Evolutionary conservation across 23 red algal species (phyloP).

Genomic region (Chondrus crispus): DNA sequence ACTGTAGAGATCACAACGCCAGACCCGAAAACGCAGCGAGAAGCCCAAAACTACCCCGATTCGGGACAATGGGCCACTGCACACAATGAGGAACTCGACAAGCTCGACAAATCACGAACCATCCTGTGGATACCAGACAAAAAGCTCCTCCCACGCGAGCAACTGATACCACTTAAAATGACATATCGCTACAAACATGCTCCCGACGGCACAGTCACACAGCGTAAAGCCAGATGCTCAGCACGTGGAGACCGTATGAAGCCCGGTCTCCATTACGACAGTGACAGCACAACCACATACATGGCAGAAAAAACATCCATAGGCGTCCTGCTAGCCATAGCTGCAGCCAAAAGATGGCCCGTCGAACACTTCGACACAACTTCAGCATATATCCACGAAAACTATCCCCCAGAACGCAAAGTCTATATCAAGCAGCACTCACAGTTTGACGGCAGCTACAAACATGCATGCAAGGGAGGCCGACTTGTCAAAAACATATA

Average conservation of each 20-base stretch:
- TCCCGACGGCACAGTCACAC: neutral
- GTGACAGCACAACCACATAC: neutral
- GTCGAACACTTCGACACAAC: conserved; percentile 13
- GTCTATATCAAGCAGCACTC: neutral
- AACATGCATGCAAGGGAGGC: neutral
- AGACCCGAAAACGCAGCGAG: neutral
- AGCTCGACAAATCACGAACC: neutral
- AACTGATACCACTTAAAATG: neutral
- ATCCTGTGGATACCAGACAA: neutral
- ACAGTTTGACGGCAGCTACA: neutral
- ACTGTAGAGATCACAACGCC: neutral
- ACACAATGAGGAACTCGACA: neutral
- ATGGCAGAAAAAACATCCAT: neutral
- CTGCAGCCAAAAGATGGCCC: neutral
- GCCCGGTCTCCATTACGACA: neutral
- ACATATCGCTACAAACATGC: neutral
- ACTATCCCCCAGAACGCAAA: neutral
- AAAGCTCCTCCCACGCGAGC: neutral
- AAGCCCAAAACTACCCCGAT: conserved; percentile 8
- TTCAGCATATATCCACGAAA: neutral
- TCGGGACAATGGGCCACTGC: neutral
- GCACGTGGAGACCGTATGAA: neutral
- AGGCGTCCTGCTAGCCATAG: neutral
- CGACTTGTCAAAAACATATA: neutral
- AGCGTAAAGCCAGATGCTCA: neutral